Evolutionary conservation across 345 rosid species (phyloP), one percentile per base, ranked within the genome.

Genomic region (Physaria fendleri): DNA sequence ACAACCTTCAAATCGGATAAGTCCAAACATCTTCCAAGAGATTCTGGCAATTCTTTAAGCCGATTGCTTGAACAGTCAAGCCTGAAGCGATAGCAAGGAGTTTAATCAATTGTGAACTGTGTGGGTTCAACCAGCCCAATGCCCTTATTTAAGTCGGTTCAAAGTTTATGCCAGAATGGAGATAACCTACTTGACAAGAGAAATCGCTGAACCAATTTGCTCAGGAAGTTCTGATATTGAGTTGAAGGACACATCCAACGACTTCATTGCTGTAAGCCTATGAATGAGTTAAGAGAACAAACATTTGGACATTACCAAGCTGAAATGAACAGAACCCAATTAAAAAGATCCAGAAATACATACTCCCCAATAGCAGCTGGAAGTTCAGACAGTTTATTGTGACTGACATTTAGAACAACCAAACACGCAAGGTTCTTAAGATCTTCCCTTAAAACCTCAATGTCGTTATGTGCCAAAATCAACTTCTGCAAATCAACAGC

Each of bases 401-500:
- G 84, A 74, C 93, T 92, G 35, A 92, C 79, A 77, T 92, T 92
- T 47, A 92, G 59, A 44, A 88, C 93, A 24, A 76, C 74, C 45
- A 88, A 78, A 43, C 71, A 72, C 10, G 87, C 52, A 60, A 92
- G 82, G 71, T 79, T 82, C 64, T 83, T 77, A 24, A 92, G 63
- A 35, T 88, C 98, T 49, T 92, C 98, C 59, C 65, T 88, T 32
- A 92, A 68, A n/a, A 52, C 57, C 59, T 92, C 93, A 34, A 92
- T 86, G 8, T 66, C 63, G 50, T 92, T 92, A 69, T 92, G 98
- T 51, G 98, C 98, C 77, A 92, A 79, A 47, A 92, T 92, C 40
- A 92, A 72, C 83, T 88, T 92, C 49, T 81, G 95, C 20, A 92
- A 75, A 71, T 92, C 98, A 74, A 88, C 98, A 48, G 78, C 78